phyloP scores from a whole-genome alignment of 208 protist species.

The Acanthamoeba pearcei region DNA sequence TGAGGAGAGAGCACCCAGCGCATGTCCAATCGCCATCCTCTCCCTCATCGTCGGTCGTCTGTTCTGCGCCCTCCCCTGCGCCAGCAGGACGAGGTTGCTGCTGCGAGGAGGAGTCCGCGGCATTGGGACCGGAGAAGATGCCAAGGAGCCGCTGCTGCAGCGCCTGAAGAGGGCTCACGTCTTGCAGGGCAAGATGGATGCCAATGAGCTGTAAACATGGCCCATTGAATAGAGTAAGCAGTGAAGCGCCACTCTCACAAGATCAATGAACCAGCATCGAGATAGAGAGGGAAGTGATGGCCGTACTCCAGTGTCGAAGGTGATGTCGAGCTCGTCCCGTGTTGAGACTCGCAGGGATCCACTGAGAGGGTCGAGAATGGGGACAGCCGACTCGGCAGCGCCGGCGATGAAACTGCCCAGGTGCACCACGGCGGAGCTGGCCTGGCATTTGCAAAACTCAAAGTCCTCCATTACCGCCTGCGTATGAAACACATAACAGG shows the following conservation, averaged over 20 bases:
- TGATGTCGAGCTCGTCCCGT: neutral
- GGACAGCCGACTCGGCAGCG: neutral
- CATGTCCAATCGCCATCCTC: neutral
- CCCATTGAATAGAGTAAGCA: neutral
- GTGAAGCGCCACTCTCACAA: neutral
- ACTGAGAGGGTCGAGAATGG: conserved; percentile 17
- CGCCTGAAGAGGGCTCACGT: neutral
- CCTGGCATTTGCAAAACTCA: conserved; percentile 16
- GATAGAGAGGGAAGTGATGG: neutral
- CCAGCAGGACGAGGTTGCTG: neutral
- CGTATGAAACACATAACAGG: neutral
- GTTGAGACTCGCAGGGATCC: neutral
- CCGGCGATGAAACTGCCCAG: neutral
- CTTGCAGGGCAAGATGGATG: neutral
- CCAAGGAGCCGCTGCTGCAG: conserved; percentile 11
- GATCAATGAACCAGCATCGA: neutral
- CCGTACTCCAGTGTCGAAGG: conserved; percentile 13
- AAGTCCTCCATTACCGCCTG: conserved; percentile 14
- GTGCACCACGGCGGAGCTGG: neutral
- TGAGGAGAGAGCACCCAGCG: neutral
- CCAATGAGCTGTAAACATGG: neutral
- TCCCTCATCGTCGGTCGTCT: neutral
- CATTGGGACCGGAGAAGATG: neutral
- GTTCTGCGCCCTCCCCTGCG: neutral
- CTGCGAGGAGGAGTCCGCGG: neutral